Percentiles rank a stretch among this genome's conserved stretches.
phyloP scores from a whole-genome alignment of 129 eudicot genomes.

The Heracleum sosnowskyi region DNA sequence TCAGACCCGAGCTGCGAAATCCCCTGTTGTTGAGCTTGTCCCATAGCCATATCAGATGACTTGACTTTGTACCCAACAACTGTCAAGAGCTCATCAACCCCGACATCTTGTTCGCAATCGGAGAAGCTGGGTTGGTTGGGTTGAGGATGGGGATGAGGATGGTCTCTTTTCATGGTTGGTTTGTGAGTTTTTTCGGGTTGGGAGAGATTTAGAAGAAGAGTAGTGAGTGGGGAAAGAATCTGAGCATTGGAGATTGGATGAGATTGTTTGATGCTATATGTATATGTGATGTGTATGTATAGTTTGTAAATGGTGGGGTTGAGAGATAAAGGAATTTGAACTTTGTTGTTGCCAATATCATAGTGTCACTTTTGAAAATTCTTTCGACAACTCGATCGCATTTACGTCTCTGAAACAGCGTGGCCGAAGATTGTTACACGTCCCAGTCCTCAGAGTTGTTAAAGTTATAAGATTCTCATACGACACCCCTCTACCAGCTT shows the following conservation, averaged over 20 bases:
- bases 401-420: too few species aligned
- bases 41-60: conserved; percentile 64
- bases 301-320: background rate
- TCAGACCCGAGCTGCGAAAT: conserved; percentile 41
- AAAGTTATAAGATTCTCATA: too few species aligned
- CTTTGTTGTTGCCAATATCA: too few species aligned
- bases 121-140: background rate
- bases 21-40: conserved; percentile 34
- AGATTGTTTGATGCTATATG: background rate
- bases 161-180: conserved; percentile 31
- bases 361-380: too few species aligned
- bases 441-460: too few species aligned
- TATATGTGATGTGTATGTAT: background rate
- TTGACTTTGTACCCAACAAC: conserved; percentile 61
- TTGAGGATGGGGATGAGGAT: too few species aligned
- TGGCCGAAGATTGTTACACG: too few species aligned
- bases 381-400: too few species aligned
- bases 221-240: conserved; percentile 24
- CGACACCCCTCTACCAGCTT: too few species aligned
- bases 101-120: conserved; percentile 30
- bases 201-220: background rate
- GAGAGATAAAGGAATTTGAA: too few species aligned
- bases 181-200: background rate
- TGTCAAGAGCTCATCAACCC: conserved; percentile 65
- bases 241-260: conserved; percentile 40